Base-by-base conservation (phyloP, 805 yeast species). In the Kodamaea fukazawae region DNA sequence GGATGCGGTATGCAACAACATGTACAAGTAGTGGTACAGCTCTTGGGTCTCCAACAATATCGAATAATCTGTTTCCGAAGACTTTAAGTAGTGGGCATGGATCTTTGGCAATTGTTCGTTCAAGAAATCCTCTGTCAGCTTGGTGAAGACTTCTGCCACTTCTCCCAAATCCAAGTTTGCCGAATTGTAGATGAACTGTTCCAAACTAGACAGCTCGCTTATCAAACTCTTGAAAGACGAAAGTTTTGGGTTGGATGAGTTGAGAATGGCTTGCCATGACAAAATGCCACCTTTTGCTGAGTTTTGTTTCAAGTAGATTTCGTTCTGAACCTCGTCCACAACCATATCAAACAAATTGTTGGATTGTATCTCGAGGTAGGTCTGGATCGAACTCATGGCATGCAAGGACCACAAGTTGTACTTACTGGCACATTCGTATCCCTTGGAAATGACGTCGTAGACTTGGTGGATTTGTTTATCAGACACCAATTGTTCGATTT, bases 301-400 rank as follows among this genome's bases (percentile, higher is more conserved):
- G 34, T 20, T 32, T 23, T 17, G 40, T 49, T 78, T 79, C 30
- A 83, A 65, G 51, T 82, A 86, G n/a, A 86, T 65, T 41, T 86
- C 82, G 34, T 71, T 74, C 43, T 78, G 81, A 30, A 88, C 63
- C 52, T 89, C 96, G 46, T 86, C 95, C n/a, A 86, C 66, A 13
- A 90, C 66, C 46, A 78, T 76, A 34, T 82, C 88, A 51, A 83
- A 82, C 20, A 90, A 63, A 30, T 75, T 72, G 42, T 76, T 78
- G 11, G 76, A 71, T 46, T 81, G 89, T 2, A 65, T 54, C 36
- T 77, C 76, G 12, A 83, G 62, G 45, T 76, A 76, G 31, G 63
- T 71, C 41, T 72, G 76, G 4, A 78, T 60, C 10, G 76, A 65
- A 10, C 57, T 54, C 57, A 84, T 63, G 0, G 83, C 78, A 1